Percentiles rank a stretch among this genome's conserved stretches.
Conservation (phyloP, 1,139 yeast species). For the Geotrichum siamense region DNA sequence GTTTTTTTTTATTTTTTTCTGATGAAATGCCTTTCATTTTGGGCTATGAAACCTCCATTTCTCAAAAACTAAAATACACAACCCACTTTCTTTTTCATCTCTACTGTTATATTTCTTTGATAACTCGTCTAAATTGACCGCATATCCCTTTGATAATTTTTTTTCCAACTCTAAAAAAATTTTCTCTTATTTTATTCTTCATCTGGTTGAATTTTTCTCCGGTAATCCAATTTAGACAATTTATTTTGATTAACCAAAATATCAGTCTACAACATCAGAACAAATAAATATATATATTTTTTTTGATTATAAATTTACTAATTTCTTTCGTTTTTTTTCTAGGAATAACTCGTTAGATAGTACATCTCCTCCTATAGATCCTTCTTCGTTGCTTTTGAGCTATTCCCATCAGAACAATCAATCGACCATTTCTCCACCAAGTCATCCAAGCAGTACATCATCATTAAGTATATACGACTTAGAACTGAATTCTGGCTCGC, state of each 20-base stretch:
- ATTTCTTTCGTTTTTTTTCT: neutral
- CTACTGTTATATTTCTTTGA: no score
- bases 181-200: neutral
- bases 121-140: no score
- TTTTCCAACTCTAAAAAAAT: neutral
- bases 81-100: no score
- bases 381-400: constrained; percentile 2
- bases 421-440: constrained; percentile 2
- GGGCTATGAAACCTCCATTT: no score
- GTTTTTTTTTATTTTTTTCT: no score
- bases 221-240: no score
- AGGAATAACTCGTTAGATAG: constrained; percentile 3
- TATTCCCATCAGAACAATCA: neutral
- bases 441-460: constrained; percentile 2
- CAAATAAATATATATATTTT: constrained; percentile 4
- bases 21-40: no score
- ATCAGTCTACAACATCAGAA: no score
- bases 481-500: neutral
- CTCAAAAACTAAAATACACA: no score
- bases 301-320: neutral
- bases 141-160: constrained; percentile 7
- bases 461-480: constrained; percentile 4
- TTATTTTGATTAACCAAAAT: no score
- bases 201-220: neutral
- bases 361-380: constrained; percentile 3